Conservation (phyloP, 306 rosid species). For the Trifolium repens region DNA sequence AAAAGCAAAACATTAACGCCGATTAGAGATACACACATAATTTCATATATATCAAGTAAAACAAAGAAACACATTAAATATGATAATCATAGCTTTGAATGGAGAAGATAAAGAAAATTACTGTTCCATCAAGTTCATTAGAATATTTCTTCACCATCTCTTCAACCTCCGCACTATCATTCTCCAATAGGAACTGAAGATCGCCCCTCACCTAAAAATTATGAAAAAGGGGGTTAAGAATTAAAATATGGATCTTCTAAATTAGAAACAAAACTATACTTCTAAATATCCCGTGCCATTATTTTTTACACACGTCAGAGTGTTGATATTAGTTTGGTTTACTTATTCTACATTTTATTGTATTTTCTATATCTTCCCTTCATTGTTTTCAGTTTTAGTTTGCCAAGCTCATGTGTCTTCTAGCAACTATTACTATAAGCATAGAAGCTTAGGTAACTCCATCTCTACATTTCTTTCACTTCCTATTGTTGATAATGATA, state of each 20-base stretch:
- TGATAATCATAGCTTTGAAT: slow-evolving; percentile 14
- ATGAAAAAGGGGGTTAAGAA: slow-evolving; percentile 6
- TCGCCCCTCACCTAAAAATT: slow-evolving; percentile 59
- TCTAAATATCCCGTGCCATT: slow-evolving; percentile 10
- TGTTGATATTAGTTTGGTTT: not conserved
- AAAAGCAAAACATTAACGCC: slow-evolving; percentile 36
- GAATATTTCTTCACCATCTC: slow-evolving; percentile 59
- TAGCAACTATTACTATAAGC: not conserved
- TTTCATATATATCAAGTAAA: not conserved
- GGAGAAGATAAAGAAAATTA: slow-evolving; percentile 51
- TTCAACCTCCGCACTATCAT: slow-evolving; percentile 49
- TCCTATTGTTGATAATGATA: not conserved
- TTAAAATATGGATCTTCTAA: not conserved
- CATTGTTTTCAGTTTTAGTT: not conserved
- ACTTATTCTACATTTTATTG: not conserved
- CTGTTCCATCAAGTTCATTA: slow-evolving; percentile 60
- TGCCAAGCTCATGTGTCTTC: not conserved
- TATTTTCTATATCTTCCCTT: not conserved
- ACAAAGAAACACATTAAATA: slow-evolving; percentile 3
- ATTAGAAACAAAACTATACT: slow-evolving; percentile 29
- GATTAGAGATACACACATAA: slow-evolving; percentile 27
- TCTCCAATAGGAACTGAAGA: slow-evolving; percentile 61
- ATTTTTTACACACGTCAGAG: not conserved
- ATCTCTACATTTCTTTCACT: not conserved
- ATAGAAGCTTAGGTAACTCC: not conserved